Conservation (phyloP, 495 filamentous ascomycete genomes). For the Aspergillus nanangensis region DNA sequence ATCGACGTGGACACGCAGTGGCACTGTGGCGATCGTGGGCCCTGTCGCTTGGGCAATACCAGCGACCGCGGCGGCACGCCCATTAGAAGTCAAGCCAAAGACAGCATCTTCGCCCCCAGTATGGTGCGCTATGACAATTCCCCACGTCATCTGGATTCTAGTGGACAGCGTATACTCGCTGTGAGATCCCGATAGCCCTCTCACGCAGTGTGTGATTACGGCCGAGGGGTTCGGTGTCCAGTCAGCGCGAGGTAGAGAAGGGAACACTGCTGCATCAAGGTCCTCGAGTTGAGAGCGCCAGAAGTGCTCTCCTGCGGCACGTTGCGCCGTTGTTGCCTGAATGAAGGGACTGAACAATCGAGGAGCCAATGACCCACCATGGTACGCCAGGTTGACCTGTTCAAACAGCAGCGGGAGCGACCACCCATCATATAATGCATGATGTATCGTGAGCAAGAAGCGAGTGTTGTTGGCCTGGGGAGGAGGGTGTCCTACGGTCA, state of each 20-base stretch:
- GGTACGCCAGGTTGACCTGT: slow-evolving; percentile 37
- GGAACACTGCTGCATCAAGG: slow-evolving; percentile 1
- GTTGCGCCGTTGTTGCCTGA: slow-evolving; percentile 10
- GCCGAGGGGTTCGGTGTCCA: slow-evolving; percentile 8
- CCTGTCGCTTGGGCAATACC: slow-evolving; percentile 29
- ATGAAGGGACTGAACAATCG: slow-evolving; percentile 36
- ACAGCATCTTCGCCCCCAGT: slow-evolving; percentile 24
- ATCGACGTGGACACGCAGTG: slow-evolving; percentile 32
- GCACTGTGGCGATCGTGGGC: slow-evolving; percentile 40
- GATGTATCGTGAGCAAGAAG: no score
- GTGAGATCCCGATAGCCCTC: neutral
- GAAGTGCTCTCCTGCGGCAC: slow-evolving; percentile 30
- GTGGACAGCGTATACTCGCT: slow-evolving; percentile 1
- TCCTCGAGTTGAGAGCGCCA: slow-evolving; percentile 5
- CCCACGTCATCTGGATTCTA: slow-evolving; percentile 41
- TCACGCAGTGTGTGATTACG: no score
- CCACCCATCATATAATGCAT: slow-evolving; percentile 6
- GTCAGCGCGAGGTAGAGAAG: slow-evolving; percentile 2
- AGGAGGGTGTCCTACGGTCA: no score
- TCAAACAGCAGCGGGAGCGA: neutral
- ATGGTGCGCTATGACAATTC: slow-evolving; percentile 24
- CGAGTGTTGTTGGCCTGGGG: no score
- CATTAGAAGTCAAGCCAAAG: slow-evolving; percentile 22
- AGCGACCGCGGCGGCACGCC: slow-evolving; percentile 26
- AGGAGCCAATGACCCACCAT: slow-evolving; percentile 20